Percentiles rank a stretch among this genome's conserved stretches.
phyloP scores from a whole-genome alignment of 805 yeast species.

The Ogataea nakhonphanomensis region DNA sequence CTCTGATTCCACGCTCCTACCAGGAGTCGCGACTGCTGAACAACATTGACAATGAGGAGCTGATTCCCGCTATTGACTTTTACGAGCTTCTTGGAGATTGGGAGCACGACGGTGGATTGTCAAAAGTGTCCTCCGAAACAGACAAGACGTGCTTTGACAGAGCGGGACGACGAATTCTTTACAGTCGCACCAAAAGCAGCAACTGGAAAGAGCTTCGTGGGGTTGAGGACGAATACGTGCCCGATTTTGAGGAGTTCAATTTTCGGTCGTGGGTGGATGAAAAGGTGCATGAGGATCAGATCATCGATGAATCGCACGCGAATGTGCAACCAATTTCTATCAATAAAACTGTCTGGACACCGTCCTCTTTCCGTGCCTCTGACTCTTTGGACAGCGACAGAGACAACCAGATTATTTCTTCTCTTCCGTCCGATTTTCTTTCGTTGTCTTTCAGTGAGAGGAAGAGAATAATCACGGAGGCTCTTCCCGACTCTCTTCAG shows the following conservation, averaged over 20 bases:
- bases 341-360: slow-evolving; percentile 10
- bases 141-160: slow-evolving; percentile 59
- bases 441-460: slow-evolving; percentile 54
- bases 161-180: slow-evolving; percentile 25
- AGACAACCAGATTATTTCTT: slow-evolving; percentile 40
- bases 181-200: slow-evolving; percentile 2
- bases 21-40: slow-evolving; percentile 21
- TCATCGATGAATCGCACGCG: slow-evolving; percentile 22
- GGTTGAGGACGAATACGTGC: slow-evolving; percentile 73
- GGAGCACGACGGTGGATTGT: slow-evolving; percentile 4
- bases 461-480: slow-evolving; percentile 32
- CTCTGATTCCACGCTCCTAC: slow-evolving; percentile 17
- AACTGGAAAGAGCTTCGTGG: slow-evolving; percentile 33
- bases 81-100: slow-evolving; percentile 18
- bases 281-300: slow-evolving; percentile 13
- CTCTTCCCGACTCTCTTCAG: slow-evolving; percentile 27
- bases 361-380: slow-evolving; percentile 24
- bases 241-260: slow-evolving; percentile 48
- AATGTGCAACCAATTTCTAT: slow-evolving; percentile 31
- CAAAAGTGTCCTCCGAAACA: slow-evolving; percentile 51
- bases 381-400: slow-evolving; percentile 35
- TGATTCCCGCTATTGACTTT: slow-evolving; percentile 25
- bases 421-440: slow-evolving; percentile 46
- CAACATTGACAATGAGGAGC: slow-evolving; percentile 31
- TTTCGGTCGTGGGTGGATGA: slow-evolving; percentile 18